Evolutionary conservation across 2,329 filamentous ascomycete genomes (phyloP), one percentile per base, ranked within the genome.

Genomic region (Penicillium sp.): DNA sequence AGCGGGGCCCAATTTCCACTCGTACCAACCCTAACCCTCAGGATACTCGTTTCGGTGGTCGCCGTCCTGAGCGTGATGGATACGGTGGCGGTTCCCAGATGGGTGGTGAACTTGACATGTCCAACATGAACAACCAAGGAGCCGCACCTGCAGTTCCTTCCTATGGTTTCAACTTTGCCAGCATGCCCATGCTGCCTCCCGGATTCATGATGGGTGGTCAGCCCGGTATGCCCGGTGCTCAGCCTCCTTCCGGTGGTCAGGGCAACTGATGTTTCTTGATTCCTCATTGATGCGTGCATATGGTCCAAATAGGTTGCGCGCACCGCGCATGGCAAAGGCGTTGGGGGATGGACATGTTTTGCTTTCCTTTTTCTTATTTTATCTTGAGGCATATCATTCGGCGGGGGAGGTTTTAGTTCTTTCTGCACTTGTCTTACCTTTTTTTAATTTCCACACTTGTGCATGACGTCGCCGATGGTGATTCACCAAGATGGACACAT

Each of bases 61-160:
- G 61, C 21, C 61, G 53, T 37, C 43, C 33, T 13, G 67, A 69
- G 2, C 66, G 66, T 48, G 66, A 70, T 48, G 66, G 62, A 28
- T 63, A 61, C 26, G 54, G 57, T 12, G 59, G 57, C 26, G 57
- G 56, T 10, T 3, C 46, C 19, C 35, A 48, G 34, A 60, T 60
- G 48, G 55, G 52, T 32, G 56, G 53, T 4, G 58, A 50, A 29
- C 64, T 61, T 45, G n/a, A n/a, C n/a, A n/a, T n/a, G n/a, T n/a
- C n/a, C n/a, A n/a, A n/a, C n/a, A n/a, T n/a, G n/a, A n/a, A 61
- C 26, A 53, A 56, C 10, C 58, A 57, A 22, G 57, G 56, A 9
- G 69, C 78, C 3, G 72, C 77, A 3, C 76, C 77, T 13, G 71
- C 76, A 6, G 75, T 80, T 6, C 77, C 77, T 39, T 74, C 75